phyloP scores from a whole-genome alignment of 192 early-diverging fungal genomes.

The Podila epigama region DNA sequence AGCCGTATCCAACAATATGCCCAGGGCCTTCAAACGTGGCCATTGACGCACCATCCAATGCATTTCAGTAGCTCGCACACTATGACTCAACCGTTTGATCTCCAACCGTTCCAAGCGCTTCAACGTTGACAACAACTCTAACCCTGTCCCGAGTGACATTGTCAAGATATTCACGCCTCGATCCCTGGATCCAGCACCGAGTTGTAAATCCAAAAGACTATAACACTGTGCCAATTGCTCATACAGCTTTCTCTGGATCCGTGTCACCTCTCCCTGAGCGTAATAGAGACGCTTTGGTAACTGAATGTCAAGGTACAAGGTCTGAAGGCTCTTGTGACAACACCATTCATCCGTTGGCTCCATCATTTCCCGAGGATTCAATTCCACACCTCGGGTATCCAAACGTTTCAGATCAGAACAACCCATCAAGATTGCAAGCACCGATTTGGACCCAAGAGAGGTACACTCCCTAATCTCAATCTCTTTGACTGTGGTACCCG shows the following conservation, averaged over 20 bases:
- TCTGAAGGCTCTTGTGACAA: background rate
- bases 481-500: background rate
- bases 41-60: conserved; percentile 26
- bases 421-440: conserved; percentile 7
- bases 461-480: conserved; percentile 21
- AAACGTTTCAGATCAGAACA: conserved; percentile 9
- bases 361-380: conserved; percentile 40
- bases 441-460: conserved; percentile 12
- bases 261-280: conserved; percentile 9
- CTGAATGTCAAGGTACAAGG: conserved; percentile 19
- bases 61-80: conserved; percentile 14
- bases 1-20: conserved; percentile 18
- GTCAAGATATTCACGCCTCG: conserved; percentile 28
- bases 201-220: background rate
- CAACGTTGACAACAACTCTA: conserved; percentile 2
- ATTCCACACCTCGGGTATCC: conserved; percentile 27
- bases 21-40: conserved; percentile 11
- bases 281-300: conserved; percentile 26
- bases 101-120: conserved; percentile 8
- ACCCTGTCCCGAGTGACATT: conserved; percentile 38
- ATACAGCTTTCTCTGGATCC: conserved; percentile 16
- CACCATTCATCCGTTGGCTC: conserved; percentile 22
- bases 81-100: conserved; percentile 31
- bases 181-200: conserved; percentile 26
- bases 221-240: conserved; percentile 14